A percentile compares a stretch with the other conserved stretches of the same genome.
phyloP scores from a whole-genome alignment of 2,329 filamentous ascomycete species.

The Sarocladium oryzae region DNA sequence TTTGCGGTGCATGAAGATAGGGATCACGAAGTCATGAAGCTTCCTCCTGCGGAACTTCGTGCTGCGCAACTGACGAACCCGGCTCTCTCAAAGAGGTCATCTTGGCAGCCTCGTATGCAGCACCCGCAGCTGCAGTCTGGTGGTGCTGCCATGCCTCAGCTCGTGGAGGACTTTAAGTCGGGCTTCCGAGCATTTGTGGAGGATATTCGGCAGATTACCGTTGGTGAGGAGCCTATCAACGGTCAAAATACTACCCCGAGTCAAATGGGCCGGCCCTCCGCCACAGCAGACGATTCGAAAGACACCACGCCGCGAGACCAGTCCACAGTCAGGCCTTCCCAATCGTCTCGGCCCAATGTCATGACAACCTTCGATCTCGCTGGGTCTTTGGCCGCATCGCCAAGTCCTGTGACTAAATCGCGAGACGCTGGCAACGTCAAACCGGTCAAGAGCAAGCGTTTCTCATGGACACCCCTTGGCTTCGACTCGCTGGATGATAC shows the following conservation, averaged over 20 bases:
- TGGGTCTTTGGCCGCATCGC: conserved; percentile 23
- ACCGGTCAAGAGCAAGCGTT: conserved; percentile 42
- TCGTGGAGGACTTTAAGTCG: conserved; percentile 82
- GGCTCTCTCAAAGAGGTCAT: conserved; percentile 47
- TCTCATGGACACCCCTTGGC: conserved; percentile 53
- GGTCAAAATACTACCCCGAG: conserved; percentile 30
- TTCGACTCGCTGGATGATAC: conserved; percentile 52
- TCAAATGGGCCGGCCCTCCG: conserved; percentile 20
- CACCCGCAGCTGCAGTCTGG: conserved; percentile 22
- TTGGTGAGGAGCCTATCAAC: conserved; percentile 82
- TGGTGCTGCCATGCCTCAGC: conserved; percentile 56
- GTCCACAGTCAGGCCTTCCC: conserved; percentile 40
- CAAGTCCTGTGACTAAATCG: conserved; percentile 25
- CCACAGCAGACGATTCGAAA: conserved; percentile 12
- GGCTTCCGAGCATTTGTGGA: conserved; percentile 93
- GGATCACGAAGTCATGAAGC: conserved; percentile 19
- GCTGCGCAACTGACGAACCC: conserved; percentile 30
- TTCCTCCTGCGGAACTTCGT: conserved; percentile 24
- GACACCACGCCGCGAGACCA: conserved; percentile 24
- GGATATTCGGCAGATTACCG: conserved; percentile 89
- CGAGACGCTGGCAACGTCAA: conserved; percentile 27
- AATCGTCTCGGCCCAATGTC: conserved; percentile 33
- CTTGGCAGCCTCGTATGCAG: conserved; percentile 50
- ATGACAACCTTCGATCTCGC: conserved; percentile 35
- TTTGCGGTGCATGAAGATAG: conserved; percentile 37